Evolutionary conservation across 1,284 basidiomycete species (phyloP).

Genomic region (Ceratorhiza oryzae-sativae): DNA sequence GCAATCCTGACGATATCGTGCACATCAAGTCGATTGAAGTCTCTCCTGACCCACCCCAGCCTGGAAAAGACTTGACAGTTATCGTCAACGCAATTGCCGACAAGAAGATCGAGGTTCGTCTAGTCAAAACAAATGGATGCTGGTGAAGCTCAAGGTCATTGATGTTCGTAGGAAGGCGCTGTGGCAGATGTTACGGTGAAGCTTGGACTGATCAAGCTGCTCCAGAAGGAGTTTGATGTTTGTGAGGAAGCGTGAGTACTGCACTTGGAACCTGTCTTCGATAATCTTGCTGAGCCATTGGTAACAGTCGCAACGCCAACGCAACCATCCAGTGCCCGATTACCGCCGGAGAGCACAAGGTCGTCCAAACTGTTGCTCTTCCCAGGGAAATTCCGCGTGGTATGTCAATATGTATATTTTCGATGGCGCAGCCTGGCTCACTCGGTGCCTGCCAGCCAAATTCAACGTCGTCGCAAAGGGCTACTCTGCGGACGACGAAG

Average conservation of each 20-base stretch:
- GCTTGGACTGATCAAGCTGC: slow-evolving; percentile 59
- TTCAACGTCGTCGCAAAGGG: slow-evolving; percentile 78
- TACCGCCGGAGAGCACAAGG: slow-evolving; percentile 68
- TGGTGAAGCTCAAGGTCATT: not conserved
- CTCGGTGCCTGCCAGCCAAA: slow-evolving; percentile 66
- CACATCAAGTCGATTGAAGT: slow-evolving; percentile 54
- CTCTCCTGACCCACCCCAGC: slow-evolving; percentile 57
- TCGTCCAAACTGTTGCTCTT: slow-evolving; percentile 80
- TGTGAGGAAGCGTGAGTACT: slow-evolving; percentile 63
- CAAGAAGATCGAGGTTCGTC: slow-evolving; percentile 52
- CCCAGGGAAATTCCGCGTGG: slow-evolving; percentile 91
- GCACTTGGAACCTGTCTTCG: slow-evolving; percentile 85
- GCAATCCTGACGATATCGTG: slow-evolving; percentile 56
- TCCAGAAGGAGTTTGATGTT: slow-evolving; percentile 59
- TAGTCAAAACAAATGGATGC: not conserved
- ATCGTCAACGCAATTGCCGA: slow-evolving; percentile 54
- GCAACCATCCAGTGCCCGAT: slow-evolving; percentile 82
- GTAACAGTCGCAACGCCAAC: slow-evolving; percentile 67
- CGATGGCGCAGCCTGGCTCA: slow-evolving; percentile 29
- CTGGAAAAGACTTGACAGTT: slow-evolving; percentile 58
- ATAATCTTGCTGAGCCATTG: slow-evolving; percentile 67
- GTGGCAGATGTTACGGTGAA: slow-evolving; percentile 60
- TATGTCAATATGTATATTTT: slow-evolving; percentile 51
- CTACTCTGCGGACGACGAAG: slow-evolving; percentile 78
- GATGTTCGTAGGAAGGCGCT: slow-evolving; percentile 53